A percentile compares a stretch with the other conserved stretches of the same genome.
Conservation (phyloP, 495 filamentous ascomycete species). For the Penicillium arizonense region DNA sequence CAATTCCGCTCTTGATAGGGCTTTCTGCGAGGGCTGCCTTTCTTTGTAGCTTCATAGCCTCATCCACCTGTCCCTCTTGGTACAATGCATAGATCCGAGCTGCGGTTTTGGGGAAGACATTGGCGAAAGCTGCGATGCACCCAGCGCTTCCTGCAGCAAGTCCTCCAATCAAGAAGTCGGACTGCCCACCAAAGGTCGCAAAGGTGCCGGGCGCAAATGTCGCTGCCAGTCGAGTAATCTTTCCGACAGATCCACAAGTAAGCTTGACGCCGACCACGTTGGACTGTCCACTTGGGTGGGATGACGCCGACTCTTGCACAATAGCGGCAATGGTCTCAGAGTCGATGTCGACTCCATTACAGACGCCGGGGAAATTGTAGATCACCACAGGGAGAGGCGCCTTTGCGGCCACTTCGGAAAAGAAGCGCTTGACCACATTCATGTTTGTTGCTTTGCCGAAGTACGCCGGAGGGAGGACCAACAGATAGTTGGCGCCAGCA, state of each 20-base stretch:
- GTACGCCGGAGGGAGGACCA: constrained; percentile 62
- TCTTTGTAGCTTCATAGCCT: constrained; percentile 69
- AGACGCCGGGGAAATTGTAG: constrained; percentile 71
- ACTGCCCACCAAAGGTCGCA: constrained; percentile 66
- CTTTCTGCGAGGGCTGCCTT: constrained; percentile 76
- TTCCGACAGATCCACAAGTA: constrained; percentile 68
- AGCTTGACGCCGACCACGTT: constrained; percentile 67
- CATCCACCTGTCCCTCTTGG: constrained; percentile 56
- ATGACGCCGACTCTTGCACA: constrained; percentile 36
- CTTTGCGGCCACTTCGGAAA: constrained; percentile 49
- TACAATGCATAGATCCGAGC: constrained; percentile 65
- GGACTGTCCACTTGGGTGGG: constrained; percentile 42
- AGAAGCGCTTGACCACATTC: constrained; percentile 59
- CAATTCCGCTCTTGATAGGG: constrained; percentile 74
- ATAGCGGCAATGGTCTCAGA: constrained; percentile 58
- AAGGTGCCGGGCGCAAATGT: constrained; percentile 55
- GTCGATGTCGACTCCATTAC: constrained; percentile 67
- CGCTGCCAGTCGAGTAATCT: constrained; percentile 57
- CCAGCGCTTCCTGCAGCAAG: constrained; percentile 40
- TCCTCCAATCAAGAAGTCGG: constrained; percentile 67
- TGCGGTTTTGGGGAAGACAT: constrained; percentile 63
- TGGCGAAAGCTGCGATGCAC: constrained; percentile 66
- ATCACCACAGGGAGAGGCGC: constrained; percentile 57
- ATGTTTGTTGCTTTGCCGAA: constrained; percentile 59
- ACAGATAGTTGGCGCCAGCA: constrained; percentile 57